These are phyloP conservation scores for Angomonas ambiguus DNA, from an alignment of 208 protist genomes.

Conservation along the genomic window DNA sequence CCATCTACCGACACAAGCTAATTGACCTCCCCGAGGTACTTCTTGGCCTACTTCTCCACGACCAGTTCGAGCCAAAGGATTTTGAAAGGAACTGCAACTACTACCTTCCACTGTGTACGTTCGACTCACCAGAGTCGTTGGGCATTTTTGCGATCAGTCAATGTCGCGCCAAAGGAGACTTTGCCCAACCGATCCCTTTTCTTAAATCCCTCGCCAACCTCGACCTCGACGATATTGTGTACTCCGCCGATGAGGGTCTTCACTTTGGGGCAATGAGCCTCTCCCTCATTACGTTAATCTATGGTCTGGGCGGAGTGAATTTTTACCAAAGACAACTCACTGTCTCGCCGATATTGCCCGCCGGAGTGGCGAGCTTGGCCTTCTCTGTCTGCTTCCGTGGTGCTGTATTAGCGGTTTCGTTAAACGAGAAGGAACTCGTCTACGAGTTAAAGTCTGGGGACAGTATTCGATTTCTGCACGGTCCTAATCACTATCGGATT, in stretches of 20 bases:
- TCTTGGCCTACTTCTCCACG: constrained; percentile 78
- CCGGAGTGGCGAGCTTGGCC: constrained; percentile 53
- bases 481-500: constrained; percentile 53
- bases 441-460: constrained; percentile 79
- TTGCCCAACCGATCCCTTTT: constrained; percentile 69
- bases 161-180: constrained; percentile 50
- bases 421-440: constrained; percentile 53
- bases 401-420: constrained; percentile 48
- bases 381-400: constrained; percentile 82
- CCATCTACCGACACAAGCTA: constrained; percentile 83
- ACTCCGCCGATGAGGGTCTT: constrained; percentile 80
- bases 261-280: constrained; percentile 77
- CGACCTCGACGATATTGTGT: constrained; percentile 86
- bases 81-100: constrained; percentile 73
- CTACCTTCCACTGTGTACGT: constrained; percentile 80
- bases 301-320: constrained; percentile 70
- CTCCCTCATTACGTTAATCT: constrained; percentile 55
- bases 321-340: constrained; percentile 40
- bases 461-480: constrained; percentile 82
- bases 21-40: constrained; percentile 87
- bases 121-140: constrained; percentile 78
- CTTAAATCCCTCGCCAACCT: constrained; percentile 70
- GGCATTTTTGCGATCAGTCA: constrained; percentile 67
- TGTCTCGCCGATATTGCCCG: constrained; percentile 71
- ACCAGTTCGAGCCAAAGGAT: constrained; percentile 70